Evolutionary conservation across 352 stramenopile genomes (phyloP).

Genomic region (Phytophthora palmivora): DNA sequence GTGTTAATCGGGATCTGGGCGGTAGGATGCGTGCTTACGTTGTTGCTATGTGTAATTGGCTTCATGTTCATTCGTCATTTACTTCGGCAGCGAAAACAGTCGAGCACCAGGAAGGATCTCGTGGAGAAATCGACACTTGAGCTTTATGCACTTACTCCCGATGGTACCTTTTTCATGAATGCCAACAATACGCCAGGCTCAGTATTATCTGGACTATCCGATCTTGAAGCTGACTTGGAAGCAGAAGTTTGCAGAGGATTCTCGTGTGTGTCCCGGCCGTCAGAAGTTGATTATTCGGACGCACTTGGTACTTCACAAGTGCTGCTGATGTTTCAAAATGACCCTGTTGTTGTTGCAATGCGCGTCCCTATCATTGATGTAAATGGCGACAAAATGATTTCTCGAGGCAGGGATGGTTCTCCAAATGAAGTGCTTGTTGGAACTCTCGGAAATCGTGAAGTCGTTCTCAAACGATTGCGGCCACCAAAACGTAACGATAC

Average conservation of each 20-base stretch:
- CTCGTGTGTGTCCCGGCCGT: slow-evolving; percentile 10
- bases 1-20: slow-evolving; percentile 34
- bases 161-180: slow-evolving; percentile 22
- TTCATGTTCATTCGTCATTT: slow-evolving; percentile 23
- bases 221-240: slow-evolving; percentile 32
- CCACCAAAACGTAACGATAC: slow-evolving; percentile 45
- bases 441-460: slow-evolving; percentile 33
- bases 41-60: slow-evolving; percentile 31
- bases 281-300: slow-evolving; percentile 50
- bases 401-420: slow-evolving; percentile 36
- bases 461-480: slow-evolving; percentile 63
- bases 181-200: slow-evolving; percentile 19
- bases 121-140: slow-evolving; percentile 30
- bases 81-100: slow-evolving; percentile 6
- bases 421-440: slow-evolving; percentile 54
- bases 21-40: slow-evolving; percentile 20
- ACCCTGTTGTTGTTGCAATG: slow-evolving; percentile 50
- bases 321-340: slow-evolving; percentile 58
- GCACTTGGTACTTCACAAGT: slow-evolving; percentile 52
- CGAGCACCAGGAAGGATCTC: slow-evolving; percentile 4
- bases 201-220: slow-evolving; percentile 23
- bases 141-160: slow-evolving; percentile 19
- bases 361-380: slow-evolving; percentile 67
- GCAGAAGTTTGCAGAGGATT: slow-evolving; percentile 18
- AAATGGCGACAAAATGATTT: slow-evolving; percentile 43